Evolutionary conservation across 2,329 filamentous ascomycete species (phyloP).

Genomic region (Aspergillus ibericus): DNA sequence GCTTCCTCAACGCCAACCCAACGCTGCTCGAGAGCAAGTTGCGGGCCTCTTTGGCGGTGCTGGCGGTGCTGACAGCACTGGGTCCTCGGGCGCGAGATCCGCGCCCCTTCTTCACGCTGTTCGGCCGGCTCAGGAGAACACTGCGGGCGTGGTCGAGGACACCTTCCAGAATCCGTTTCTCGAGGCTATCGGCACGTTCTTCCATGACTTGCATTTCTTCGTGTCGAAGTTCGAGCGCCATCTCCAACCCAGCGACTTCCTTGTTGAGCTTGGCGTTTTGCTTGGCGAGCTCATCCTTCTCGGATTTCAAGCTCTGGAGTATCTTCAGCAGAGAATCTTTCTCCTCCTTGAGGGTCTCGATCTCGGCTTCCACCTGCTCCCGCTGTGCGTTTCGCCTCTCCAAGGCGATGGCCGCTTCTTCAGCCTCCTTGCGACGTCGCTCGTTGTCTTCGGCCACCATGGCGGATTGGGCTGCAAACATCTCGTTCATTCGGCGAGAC

Average conservation of each 20-base stretch:
- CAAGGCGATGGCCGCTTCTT: conserved; percentile 76
- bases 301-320: conserved; percentile 48
- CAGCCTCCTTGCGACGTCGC: conserved; percentile 73
- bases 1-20: conserved; percentile 53
- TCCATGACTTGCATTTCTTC: conserved; percentile 94
- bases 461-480: conserved; percentile 46
- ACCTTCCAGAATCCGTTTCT: conserved; percentile 89
- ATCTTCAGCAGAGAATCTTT: conserved; percentile 62
- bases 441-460: conserved; percentile 74
- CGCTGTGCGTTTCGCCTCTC: conserved; percentile 71
- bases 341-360: conserved; percentile 55
- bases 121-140: conserved; percentile 75
- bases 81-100: conserved; percentile 41
- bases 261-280: conserved; percentile 79
- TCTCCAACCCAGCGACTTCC: conserved; percentile 88
- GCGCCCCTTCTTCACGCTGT: conserved; percentile 54
- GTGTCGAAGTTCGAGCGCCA: conserved; percentile 79
- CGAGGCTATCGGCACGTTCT: conserved; percentile 78
- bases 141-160: conserved; percentile 90
- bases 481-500: conserved; percentile 78
- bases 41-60: conserved; percentile 34
- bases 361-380: conserved; percentile 58
- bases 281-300: conserved; percentile 67
- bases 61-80: conserved; percentile 36
- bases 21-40: conserved; percentile 44